A percentile compares a stretch with the other conserved stretches of the same genome.
These are phyloP conservation scores for Mycena venus DNA, from an alignment of 768 basidiomycete genomes.

Conservation along the genomic window DNA sequence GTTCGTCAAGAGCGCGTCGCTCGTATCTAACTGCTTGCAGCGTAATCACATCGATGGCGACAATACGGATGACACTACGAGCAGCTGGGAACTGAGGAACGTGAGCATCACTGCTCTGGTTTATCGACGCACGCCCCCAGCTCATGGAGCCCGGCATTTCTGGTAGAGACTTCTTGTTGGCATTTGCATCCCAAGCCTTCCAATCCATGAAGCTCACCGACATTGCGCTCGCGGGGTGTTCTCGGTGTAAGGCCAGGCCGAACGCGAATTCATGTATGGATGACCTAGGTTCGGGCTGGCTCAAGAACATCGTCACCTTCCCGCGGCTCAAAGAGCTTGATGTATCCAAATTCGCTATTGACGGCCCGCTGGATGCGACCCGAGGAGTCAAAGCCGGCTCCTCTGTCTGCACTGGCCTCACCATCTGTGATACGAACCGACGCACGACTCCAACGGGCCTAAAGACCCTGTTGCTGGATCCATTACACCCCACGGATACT, in stretches of 20 bases:
- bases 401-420: slow-evolving; percentile 27
- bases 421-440: slow-evolving; percentile 7
- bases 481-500: too few species aligned
- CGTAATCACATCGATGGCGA: slow-evolving; percentile 7
- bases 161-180: slow-evolving; percentile 24
- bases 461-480: slow-evolving; percentile 10
- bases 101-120: slow-evolving; percentile 30
- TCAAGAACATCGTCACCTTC: slow-evolving; percentile 27
- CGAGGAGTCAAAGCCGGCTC: neutral
- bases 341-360: neutral
- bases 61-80: neutral
- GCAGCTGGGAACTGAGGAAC: slow-evolving; percentile 1
- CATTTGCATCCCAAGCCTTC: slow-evolving; percentile 8
- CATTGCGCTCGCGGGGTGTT: slow-evolving; percentile 9
- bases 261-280: neutral
- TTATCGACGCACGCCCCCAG: slow-evolving; percentile 31
- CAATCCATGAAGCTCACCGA: slow-evolving; percentile 18
- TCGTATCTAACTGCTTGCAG: slow-evolving; percentile 24
- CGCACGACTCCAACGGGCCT: neutral
- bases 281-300: slow-evolving; percentile 20
- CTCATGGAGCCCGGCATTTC: neutral
- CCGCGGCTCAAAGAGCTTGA: slow-evolving; percentile 32
- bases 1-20: slow-evolving; percentile 24
- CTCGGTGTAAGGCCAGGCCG: neutral
- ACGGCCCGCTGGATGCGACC: slow-evolving; percentile 1